Percentiles rank a stretch among this genome's conserved stretches.
phyloP scores from a whole-genome alignment of 768 basidiomycete genomes.

The Lactarius akahatsu region DNA sequence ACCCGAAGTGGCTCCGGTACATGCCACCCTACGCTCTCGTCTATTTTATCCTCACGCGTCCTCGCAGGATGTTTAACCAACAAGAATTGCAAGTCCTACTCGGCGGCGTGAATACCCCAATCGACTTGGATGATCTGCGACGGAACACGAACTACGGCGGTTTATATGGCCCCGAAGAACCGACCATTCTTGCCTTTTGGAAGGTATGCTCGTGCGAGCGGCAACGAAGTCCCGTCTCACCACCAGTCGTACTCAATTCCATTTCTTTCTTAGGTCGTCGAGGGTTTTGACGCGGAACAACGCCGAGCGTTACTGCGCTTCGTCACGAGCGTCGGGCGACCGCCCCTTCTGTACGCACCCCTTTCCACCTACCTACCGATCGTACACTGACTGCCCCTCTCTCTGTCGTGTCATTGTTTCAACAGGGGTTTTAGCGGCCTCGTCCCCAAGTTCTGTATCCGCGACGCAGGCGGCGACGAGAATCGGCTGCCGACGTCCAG shows the following conservation, averaged over 20 bases:
- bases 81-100: conserved; percentile 91
- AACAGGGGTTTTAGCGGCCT: conserved; percentile 84
- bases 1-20: conserved; percentile 82
- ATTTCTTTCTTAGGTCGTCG: conserved; percentile 57
- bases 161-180: conserved; percentile 64
- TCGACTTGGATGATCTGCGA: conserved; percentile 81
- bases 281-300: conserved; percentile 77
- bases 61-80: conserved; percentile 89
- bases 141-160: conserved; percentile 82
- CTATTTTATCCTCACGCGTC: neutral
- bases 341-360: conserved; percentile 71
- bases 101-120: conserved; percentile 82
- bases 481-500: conserved; percentile 71
- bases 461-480: conserved; percentile 74
- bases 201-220: conserved; percentile 42
- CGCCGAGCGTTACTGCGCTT: conserved; percentile 78
- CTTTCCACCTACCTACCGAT: neutral
- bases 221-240: conserved; percentile 12
- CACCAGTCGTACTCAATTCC: neutral
- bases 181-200: conserved; percentile 82
- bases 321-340: conserved; percentile 89
- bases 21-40: conserved; percentile 18
- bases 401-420: no score
- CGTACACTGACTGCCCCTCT: neutral
- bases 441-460: conserved; percentile 83